phyloP scores from a whole-genome alignment of 352 stramenopile genomes.

The Pythium dissimile region DNA sequence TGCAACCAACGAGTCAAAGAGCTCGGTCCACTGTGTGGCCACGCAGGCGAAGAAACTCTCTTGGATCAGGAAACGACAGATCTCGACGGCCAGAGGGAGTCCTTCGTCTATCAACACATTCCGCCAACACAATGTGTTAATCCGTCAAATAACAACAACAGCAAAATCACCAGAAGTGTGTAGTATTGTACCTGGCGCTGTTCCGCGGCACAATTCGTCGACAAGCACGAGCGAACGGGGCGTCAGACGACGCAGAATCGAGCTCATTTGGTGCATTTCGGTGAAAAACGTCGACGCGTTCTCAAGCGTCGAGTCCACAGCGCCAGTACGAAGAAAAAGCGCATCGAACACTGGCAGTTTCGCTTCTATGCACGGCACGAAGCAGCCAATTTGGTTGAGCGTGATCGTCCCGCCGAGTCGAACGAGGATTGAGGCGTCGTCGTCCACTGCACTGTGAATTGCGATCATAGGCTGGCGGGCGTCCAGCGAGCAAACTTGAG shows the following conservation, averaged over 20 bases:
- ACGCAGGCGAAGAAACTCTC: slow-evolving; percentile 1
- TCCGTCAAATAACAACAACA: no score
- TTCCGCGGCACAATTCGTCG: slow-evolving; percentile 54
- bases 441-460: slow-evolving; percentile 12
- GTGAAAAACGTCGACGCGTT: slow-evolving; percentile 52
- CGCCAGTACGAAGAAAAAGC: slow-evolving; percentile 36
- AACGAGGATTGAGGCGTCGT: neutral
- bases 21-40: slow-evolving; percentile 20
- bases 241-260: slow-evolving; percentile 34
- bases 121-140: neutral
- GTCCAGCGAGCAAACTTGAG: neutral
- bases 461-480: neutral
- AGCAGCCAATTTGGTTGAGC: slow-evolving; percentile 62
- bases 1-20: slow-evolving; percentile 2
- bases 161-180: no score
- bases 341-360: slow-evolving; percentile 41
- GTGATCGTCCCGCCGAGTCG: slow-evolving; percentile 20
- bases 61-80: slow-evolving; percentile 11
- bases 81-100: slow-evolving; percentile 10
- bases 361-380: slow-evolving; percentile 43
- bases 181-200: slow-evolving; percentile 6
- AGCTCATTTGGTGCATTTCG: slow-evolving; percentile 46
- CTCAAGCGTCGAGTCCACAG: slow-evolving; percentile 41
- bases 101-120: slow-evolving; percentile 9
- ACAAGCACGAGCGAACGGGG: slow-evolving; percentile 38